Evolutionary conservation across 2,329 filamentous ascomycete genomes (phyloP), one percentile per base, ranked within the genome.

Genomic region (Leptographium flavum): DNA sequence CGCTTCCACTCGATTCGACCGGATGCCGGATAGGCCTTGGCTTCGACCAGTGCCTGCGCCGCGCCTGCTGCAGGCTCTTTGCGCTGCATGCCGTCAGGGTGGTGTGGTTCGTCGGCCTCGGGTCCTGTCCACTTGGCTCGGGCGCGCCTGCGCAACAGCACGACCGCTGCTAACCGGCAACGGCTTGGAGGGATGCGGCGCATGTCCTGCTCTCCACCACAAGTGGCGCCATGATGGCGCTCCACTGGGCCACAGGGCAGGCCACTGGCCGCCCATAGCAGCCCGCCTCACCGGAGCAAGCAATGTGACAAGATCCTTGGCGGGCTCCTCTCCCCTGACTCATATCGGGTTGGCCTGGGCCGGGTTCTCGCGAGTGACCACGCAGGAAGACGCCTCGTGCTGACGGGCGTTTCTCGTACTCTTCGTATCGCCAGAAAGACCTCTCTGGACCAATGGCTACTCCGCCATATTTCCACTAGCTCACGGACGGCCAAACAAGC

Each of bases 101-200:
- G 39, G 39, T 41, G 39, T 41, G 39, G 32, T 41, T 41, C 39
- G 39, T 23, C 39, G 28, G 39, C n/a, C 23, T 28, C 27, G 13
- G 22, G 39, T 21, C 10, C 17, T 32, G 28, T 11, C 38, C 38
- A 28, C 39, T 31, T n/a, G n/a, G n/a, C n/a, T n/a, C n/a, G n/a
- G n/a, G n/a, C 25, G 27, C 21, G n/a, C 38, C 17, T n/a, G 39
- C 17, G 11, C 17, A 28, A 17, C 27, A 15, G 35, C 35, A 8
- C 17, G 27, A 30, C 23, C 23, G 22, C 14, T 21, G 23, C 25
- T 27, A 41, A 41, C 39, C 27, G 39, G 6, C 33, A 36, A 36
- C 33, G 33, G 33, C 13, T 36, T 36, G 33, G 33, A 36, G 21
- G 33, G 17, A 36, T 36, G 33, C 33, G 33, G 17, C 14, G 33